Evolutionary conservation across 2,329 filamentous ascomycete species (phyloP).

Genomic region (Trichoderma lentiforme): DNA sequence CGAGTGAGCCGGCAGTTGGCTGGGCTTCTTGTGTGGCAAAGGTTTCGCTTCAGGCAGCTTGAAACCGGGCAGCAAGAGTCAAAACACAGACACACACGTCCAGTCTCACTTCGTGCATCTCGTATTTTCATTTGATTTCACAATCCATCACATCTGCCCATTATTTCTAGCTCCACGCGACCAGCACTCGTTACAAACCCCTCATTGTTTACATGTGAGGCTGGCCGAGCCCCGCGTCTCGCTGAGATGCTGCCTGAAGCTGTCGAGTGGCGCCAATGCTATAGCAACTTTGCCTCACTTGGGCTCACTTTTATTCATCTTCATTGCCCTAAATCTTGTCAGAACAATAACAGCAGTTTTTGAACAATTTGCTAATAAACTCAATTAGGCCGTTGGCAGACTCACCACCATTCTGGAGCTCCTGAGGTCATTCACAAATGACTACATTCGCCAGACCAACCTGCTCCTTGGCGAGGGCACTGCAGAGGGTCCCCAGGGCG

Average conservation of each 20-base stretch:
- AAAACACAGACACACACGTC: background rate
- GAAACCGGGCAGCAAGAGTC: background rate
- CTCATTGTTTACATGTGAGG: slow-evolving; percentile 24
- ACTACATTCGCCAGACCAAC: slow-evolving; percentile 86
- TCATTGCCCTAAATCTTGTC: background rate
- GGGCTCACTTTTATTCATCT: background rate
- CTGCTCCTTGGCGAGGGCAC: slow-evolving; percentile 68
- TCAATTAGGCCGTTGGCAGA: slow-evolving; percentile 45
- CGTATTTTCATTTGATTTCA: background rate
- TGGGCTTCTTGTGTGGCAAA: background rate
- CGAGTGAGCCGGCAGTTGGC: background rate
- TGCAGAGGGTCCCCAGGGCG: slow-evolving; percentile 45
- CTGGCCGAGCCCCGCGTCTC: slow-evolving; percentile 19
- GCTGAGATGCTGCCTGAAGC: background rate
- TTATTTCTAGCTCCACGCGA: background rate
- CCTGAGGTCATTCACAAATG: slow-evolving; percentile 73
- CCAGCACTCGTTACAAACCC: slow-evolving; percentile 2
- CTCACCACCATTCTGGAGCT: slow-evolving; percentile 76
- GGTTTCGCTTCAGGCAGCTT: background rate
- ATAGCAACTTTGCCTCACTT: background rate
- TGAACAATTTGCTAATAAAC: slow-evolving; percentile 34
- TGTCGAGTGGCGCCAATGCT: background rate
- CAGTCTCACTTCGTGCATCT: background rate
- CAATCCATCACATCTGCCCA: background rate
- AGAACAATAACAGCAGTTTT: background rate